Percentiles rank a stretch among this genome's conserved stretches.
Conservation (phyloP, 495 filamentous ascomycete genomes). For the Xylaria scruposa region DNA sequence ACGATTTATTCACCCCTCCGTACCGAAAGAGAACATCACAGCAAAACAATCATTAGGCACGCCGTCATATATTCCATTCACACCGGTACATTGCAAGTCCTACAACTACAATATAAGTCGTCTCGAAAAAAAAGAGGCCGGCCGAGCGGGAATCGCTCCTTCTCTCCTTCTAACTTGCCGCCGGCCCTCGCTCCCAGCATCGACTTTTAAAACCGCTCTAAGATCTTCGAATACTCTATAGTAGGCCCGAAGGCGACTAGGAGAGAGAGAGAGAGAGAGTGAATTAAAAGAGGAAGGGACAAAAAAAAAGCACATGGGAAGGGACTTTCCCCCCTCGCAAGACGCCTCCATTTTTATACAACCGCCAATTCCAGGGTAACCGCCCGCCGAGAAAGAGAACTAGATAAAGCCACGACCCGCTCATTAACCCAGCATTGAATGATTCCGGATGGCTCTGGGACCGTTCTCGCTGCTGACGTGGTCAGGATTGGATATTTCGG, state of each 20-base stretch:
- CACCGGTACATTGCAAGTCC: neutral
- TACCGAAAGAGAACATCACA: neutral
- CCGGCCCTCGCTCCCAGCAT: neutral
- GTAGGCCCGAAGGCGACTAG: neutral
- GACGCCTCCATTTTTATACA: slow-evolving; percentile 25
- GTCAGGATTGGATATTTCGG: slow-evolving; percentile 26
- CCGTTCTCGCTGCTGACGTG: slow-evolving; percentile 45
- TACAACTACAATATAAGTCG: neutral
- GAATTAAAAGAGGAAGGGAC: neutral
- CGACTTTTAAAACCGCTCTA: neutral
- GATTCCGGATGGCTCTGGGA: slow-evolving; percentile 49
- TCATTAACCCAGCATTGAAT: slow-evolving; percentile 48
- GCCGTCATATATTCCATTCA: neutral
- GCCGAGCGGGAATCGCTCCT: neutral
- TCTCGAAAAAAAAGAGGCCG: too few relatives aligned
- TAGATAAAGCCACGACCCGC: neutral
- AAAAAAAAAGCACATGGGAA: neutral
- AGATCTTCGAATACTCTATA: slow-evolving; percentile 15
- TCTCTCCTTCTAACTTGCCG: neutral
- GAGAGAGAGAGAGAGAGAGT: neutral
- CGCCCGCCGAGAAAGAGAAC: slow-evolving; percentile 21
- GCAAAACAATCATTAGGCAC: neutral
- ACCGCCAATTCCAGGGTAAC: neutral
- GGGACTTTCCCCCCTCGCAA: neutral
- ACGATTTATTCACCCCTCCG: neutral